These are phyloP conservation scores for Cercospora zeina DNA, from an alignment of 2,329 filamentous ascomycete species.

Conservation along the genomic window DNA sequence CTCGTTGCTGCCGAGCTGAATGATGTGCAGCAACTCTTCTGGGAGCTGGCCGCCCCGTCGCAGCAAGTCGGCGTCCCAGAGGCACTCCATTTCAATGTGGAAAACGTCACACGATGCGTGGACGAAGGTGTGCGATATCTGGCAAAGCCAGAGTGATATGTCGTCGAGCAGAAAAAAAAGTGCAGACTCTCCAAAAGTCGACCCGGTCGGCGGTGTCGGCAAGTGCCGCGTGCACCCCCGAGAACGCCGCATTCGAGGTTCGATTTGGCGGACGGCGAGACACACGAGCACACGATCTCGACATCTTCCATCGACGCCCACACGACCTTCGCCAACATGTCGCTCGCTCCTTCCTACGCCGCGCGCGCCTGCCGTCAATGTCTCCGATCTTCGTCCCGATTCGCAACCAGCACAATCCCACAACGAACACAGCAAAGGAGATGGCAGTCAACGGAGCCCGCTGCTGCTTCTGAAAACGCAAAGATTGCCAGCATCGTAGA, in stretches of 20 bases:
- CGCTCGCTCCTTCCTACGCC: conserved; percentile 47
- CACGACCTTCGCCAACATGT: conserved; percentile 42
- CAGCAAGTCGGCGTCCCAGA: conserved; percentile 36
- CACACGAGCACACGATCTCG: conserved; percentile 19
- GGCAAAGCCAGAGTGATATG: conserved; percentile 9
- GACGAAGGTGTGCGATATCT: neutral
- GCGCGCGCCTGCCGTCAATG: conserved; percentile 48
- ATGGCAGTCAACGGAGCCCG: conserved; percentile 80
- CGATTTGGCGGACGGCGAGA: conserved; percentile 4
- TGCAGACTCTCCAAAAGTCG: conserved; percentile 8
- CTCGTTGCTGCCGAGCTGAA: conserved; percentile 60
- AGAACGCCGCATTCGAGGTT: conserved; percentile 11
- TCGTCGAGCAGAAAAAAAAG: conserved; percentile 14
- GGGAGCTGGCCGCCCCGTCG: conserved; percentile 60
- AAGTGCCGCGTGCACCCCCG: conserved; percentile 11
- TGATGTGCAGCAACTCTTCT: conserved; percentile 65
- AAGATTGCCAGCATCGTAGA: conserved; percentile 96
- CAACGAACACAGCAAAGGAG: conserved; percentile 54
- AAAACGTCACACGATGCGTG: conserved; percentile 6
- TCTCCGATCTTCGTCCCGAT: conserved; percentile 35
- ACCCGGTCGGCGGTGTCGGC: conserved; percentile 5
- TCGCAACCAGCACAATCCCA: conserved; percentile 31
- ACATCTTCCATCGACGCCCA: conserved; percentile 1
- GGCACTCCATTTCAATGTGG: conserved; percentile 34
- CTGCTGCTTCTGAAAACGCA: conserved; percentile 62